Evolutionary conservation across 805 yeast genomes (phyloP).

Genomic region (Ogataea sp.): DNA sequence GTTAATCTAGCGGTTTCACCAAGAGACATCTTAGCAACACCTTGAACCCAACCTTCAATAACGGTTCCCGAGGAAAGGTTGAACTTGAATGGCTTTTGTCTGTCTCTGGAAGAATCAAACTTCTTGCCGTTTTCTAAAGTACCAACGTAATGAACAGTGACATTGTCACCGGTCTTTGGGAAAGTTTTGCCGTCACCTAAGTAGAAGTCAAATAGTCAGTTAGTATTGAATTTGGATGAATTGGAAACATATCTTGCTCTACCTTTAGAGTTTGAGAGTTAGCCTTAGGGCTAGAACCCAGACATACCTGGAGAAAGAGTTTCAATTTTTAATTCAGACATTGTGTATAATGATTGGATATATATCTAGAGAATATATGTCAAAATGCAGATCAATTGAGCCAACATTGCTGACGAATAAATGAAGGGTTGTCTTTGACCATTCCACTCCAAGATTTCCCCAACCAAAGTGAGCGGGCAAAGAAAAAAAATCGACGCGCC

Average conservation of each 20-base stretch:
- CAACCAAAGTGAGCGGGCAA: too few relatives aligned
- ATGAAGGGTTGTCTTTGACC: too few relatives aligned
- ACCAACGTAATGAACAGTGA: slow-evolving; percentile 93
- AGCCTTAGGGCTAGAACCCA: too few relatives aligned
- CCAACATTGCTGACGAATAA: too few relatives aligned
- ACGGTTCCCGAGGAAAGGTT: slow-evolving; percentile 94
- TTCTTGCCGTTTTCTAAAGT: slow-evolving; percentile 92
- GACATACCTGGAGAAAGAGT: slow-evolving; percentile 25
- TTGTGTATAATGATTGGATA: slow-evolving; percentile 2
- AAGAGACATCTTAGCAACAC: slow-evolving; percentile 83
- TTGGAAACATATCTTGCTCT: too few relatives aligned
- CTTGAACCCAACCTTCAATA: slow-evolving; percentile 95
- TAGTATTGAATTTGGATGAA: too few relatives aligned
- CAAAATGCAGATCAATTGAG: too few relatives aligned
- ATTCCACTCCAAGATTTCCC: too few relatives aligned
- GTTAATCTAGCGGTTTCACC: slow-evolving; percentile 92
- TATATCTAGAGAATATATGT: too few relatives aligned
- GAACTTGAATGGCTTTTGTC: slow-evolving; percentile 94
- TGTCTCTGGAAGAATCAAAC: slow-evolving; percentile 91
- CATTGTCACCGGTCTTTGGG: slow-evolving; percentile 83
- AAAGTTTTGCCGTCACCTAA: slow-evolving; percentile 78
- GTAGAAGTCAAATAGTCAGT: neutral
- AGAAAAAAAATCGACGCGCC: too few relatives aligned
- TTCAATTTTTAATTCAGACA: slow-evolving; percentile 26
- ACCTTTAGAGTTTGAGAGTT: too few relatives aligned